A percentile compares a stretch with the other conserved stretches of the same genome.
Conservation (phyloP, 306 rosid genomes). For the Ceratonia siliqua region DNA sequence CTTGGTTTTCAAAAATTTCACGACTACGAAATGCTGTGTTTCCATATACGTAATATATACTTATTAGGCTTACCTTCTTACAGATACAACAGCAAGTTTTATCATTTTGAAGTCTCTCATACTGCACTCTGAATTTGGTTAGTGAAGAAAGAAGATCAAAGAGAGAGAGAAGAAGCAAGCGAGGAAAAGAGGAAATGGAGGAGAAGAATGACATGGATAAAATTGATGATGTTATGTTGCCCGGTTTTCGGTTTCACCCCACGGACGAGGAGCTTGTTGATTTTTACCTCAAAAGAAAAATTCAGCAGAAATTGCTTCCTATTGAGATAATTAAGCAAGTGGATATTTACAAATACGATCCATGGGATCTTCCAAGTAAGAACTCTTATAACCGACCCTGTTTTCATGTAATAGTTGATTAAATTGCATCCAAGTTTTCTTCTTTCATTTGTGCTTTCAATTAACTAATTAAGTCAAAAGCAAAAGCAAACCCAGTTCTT, state of each 20-base stretch:
- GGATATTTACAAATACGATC: constrained; percentile 76
- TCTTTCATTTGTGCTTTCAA: not conserved
- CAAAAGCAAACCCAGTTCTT: not conserved
- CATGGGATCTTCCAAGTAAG: constrained; percentile 97
- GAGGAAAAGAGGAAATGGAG: constrained; percentile 46
- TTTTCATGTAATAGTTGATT: not conserved
- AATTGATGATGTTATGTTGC: constrained; percentile 64
- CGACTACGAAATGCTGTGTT: constrained; percentile 11
- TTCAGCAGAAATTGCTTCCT: constrained; percentile 62
- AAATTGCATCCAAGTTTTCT: not conserved
- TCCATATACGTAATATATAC: constrained; percentile 15
- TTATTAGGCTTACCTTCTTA: constrained; percentile 17
- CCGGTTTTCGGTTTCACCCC: constrained; percentile 85
- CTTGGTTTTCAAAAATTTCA: constrained; percentile 28
- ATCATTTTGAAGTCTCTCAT: constrained; percentile 8
- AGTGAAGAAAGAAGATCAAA: not conserved
- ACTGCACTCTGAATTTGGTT: constrained; percentile 11
- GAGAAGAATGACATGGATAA: constrained; percentile 61
- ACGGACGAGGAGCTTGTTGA: constrained; percentile 85
- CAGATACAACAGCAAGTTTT: not conserved
- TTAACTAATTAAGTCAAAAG: not conserved
- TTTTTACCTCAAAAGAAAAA: constrained; percentile 70
- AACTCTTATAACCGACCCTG: not conserved
- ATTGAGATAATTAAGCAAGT: constrained; percentile 79
- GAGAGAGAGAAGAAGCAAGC: not conserved